Percentiles rank a stretch among this genome's conserved stretches.
phyloP scores from a whole-genome alignment of 768 basidiomycete genomes.

The Suillus subluteus region DNA sequence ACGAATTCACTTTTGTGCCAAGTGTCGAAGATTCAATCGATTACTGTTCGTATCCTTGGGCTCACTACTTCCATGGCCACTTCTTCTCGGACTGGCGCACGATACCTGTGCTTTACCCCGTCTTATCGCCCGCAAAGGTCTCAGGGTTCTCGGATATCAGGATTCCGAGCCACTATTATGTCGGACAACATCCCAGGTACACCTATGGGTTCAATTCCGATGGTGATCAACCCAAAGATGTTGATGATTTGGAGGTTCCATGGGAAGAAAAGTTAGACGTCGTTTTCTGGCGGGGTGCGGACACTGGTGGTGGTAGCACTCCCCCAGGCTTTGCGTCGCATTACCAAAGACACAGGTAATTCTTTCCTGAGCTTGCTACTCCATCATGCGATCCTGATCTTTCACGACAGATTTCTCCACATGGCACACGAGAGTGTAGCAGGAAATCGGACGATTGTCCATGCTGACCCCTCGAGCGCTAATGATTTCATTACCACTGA shows the following conservation, averaged over 20 bases:
- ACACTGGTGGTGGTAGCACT: conserved; percentile 90
- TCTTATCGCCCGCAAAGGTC: conserved; percentile 91
- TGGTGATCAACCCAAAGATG: conserved; percentile 69
- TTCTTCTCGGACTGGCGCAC: conserved; percentile 98
- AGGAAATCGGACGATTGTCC: conserved; percentile 64
- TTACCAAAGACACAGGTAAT: conserved; percentile 86
- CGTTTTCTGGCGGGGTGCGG: conserved; percentile 95
- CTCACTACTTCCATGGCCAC: conserved; percentile 88
- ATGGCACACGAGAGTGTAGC: conserved; percentile 62
- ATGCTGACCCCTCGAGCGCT: conserved; percentile 66
- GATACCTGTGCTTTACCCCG: conserved; percentile 85
- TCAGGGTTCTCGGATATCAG: conserved; percentile 87
- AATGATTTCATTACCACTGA: conserved; percentile 60
- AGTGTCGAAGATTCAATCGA: conserved; percentile 68
- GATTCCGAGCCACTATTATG: conserved; percentile 97
- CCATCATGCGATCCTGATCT: not conserved
- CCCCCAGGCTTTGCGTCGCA: conserved; percentile 81
- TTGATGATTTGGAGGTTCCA: conserved; percentile 84
- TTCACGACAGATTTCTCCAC: conserved; percentile 60
- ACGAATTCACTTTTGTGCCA: conserved; percentile 67
- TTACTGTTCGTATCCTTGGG: conserved; percentile 82
- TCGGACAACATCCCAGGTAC: conserved; percentile 76
- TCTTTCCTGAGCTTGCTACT: conserved; percentile 19
- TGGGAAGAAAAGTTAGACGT: conserved; percentile 90
- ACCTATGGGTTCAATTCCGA: conserved; percentile 91